Percentiles rank a stretch among this genome's conserved stretches.
Conservation (phyloP, 2,329 filamentous ascomycete genomes). For the Sarocladiaceae sp. region DNA sequence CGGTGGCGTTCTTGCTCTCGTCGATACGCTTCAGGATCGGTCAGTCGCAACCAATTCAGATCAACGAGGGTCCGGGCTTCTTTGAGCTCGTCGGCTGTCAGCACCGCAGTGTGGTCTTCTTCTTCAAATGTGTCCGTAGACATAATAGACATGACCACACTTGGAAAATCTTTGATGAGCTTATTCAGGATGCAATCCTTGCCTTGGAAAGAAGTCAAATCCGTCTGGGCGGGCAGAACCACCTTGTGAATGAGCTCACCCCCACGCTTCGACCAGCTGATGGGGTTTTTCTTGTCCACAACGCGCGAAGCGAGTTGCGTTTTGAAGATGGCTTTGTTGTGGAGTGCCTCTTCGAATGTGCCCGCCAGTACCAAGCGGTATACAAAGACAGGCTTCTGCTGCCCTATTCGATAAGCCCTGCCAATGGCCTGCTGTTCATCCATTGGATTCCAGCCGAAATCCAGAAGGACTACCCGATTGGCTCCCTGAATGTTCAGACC, state of each 20-base stretch:
- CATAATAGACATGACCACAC: slow-evolving; percentile 49
- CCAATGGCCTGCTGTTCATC: slow-evolving; percentile 85
- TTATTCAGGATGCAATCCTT: slow-evolving; percentile 60
- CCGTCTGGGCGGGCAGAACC: slow-evolving; percentile 43
- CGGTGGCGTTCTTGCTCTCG: neutral
- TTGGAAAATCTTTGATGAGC: slow-evolving; percentile 33
- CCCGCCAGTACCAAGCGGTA: slow-evolving; percentile 77
- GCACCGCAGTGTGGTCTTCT: slow-evolving; percentile 52
- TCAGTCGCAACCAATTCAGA: slow-evolving; percentile 27
- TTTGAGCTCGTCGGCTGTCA: slow-evolving; percentile 58
- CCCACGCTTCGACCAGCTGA: slow-evolving; percentile 58
- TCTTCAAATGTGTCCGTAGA: slow-evolving; percentile 70
- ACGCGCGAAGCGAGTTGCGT: slow-evolving; percentile 73
- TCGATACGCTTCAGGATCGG: slow-evolving; percentile 27
- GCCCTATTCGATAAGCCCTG: slow-evolving; percentile 79
- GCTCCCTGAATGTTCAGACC: slow-evolving; percentile 82
- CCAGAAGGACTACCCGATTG: slow-evolving; percentile 82
- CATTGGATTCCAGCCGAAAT: slow-evolving; percentile 76
- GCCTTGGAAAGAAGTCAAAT: slow-evolving; percentile 49
- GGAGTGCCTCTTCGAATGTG: slow-evolving; percentile 71
- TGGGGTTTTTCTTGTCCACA: slow-evolving; percentile 76
- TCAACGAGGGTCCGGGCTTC: slow-evolving; percentile 43
- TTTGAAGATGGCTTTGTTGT: slow-evolving; percentile 78
- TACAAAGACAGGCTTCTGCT: slow-evolving; percentile 75
- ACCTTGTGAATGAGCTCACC: slow-evolving; percentile 57